phyloP scores from a whole-genome alignment of 2,329 filamentous ascomycete genomes.

The Colletotrichum sp. region DNA sequence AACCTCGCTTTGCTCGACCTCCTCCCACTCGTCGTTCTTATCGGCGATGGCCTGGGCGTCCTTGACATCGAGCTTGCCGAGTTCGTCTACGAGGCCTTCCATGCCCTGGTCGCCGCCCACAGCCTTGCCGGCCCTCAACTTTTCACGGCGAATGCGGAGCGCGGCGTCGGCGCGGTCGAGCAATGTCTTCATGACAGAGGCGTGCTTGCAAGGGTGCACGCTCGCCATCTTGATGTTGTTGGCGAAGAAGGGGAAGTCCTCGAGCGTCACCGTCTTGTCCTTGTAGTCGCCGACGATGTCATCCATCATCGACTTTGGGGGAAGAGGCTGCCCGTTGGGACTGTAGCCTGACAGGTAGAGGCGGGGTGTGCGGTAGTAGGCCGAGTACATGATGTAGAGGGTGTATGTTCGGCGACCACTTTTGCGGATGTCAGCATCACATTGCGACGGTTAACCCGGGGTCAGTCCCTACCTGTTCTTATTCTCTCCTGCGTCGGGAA shows the following conservation, averaged over 20 bases:
- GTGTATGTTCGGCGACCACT: conserved; percentile 93
- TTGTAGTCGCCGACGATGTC: conserved; percentile 97
- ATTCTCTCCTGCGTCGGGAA: conserved; percentile 69
- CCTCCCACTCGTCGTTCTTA: conserved; percentile 65
- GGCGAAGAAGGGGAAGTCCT: conserved; percentile 95
- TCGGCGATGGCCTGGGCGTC: conserved; percentile 56
- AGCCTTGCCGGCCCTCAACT: conserved; percentile 68
- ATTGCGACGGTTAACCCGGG: neutral
- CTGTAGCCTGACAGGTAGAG: conserved; percentile 93
- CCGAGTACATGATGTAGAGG: conserved; percentile 97
- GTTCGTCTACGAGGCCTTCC: conserved; percentile 86
- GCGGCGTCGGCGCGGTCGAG: conserved; percentile 95
- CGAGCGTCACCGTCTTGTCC: conserved; percentile 97
- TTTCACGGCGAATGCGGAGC: conserved; percentile 85
- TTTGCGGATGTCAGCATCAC: conserved; percentile 21
- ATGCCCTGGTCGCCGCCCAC: conserved; percentile 63
- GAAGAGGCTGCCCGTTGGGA: conserved; percentile 78
- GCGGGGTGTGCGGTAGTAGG: conserved; percentile 94
- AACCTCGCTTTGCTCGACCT: conserved; percentile 62
- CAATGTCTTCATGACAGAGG: conserved; percentile 96
- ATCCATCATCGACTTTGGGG: conserved; percentile 90
- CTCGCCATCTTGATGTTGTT: conserved; percentile 94
- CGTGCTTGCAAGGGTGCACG: conserved; percentile 96
- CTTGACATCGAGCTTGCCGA: conserved; percentile 66
- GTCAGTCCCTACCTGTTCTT: conserved; percentile 46